Evolutionary conservation across 768 basidiomycete species (phyloP).

Genomic region (Suillus subalutaceus): DNA sequence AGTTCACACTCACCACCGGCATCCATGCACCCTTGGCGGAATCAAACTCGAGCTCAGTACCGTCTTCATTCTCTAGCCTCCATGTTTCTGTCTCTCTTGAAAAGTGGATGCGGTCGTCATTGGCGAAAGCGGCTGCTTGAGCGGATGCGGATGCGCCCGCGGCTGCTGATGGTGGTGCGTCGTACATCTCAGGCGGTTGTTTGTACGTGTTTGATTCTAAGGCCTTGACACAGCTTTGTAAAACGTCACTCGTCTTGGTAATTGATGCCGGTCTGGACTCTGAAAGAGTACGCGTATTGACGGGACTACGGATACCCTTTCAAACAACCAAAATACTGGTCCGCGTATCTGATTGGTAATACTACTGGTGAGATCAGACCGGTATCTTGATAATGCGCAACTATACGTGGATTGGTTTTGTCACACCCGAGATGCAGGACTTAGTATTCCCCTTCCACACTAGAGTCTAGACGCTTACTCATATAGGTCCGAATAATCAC

Average conservation of each 20-base stretch:
- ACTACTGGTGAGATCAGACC: neutral
- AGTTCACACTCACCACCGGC: conserved; percentile 64
- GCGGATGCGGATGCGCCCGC: conserved; percentile 57
- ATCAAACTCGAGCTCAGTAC: conserved; percentile 90
- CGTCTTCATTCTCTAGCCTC: conserved; percentile 90
- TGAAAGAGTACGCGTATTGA: neutral
- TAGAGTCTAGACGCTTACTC: neutral
- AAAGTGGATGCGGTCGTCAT: conserved; percentile 83
- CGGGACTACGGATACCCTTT: neutral
- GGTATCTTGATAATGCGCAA: neutral
- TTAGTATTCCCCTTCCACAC: neutral
- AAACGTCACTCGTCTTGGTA: neutral
- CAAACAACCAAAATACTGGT: neutral
- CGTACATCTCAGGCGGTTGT: conserved; percentile 32
- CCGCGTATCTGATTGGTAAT: neutral
- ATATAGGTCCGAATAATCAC: neutral
- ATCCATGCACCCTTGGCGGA: conserved; percentile 76
- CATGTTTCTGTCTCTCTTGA: conserved; percentile 76
- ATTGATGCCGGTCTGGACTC: neutral
- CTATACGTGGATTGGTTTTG: neutral
- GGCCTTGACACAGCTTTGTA: conserved; percentile 4
- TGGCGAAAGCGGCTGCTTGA: conserved; percentile 70
- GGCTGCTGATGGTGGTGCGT: conserved; percentile 50
- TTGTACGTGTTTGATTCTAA: conserved; percentile 44
- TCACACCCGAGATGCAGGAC: neutral